These are phyloP conservation scores for Zoysia pacifica DNA, from an alignment of 176 grass and related monocot genomes.

Conservation along the genomic window DNA sequence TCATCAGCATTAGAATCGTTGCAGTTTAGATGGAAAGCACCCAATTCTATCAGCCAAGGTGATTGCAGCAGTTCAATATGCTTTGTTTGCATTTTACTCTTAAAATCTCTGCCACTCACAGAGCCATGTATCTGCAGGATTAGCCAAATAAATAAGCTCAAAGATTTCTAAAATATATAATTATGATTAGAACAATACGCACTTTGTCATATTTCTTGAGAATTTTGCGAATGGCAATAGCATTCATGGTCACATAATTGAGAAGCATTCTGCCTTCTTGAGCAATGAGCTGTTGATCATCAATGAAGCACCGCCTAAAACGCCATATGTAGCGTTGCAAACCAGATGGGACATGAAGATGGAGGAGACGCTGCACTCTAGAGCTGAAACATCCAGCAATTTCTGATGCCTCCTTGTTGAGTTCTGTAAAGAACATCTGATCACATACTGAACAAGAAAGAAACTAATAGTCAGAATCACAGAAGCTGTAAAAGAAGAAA, in stretches of 20 bases:
- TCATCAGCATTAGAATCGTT: slow-evolving; percentile 42
- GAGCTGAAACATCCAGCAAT: slow-evolving; percentile 84
- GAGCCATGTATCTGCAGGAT: slow-evolving; percentile 67
- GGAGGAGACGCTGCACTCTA: slow-evolving; percentile 66
- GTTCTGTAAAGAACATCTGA: slow-evolving; percentile 78
- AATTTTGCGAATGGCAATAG: slow-evolving; percentile 78
- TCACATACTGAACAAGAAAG: slow-evolving; percentile 57
- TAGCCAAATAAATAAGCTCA: slow-evolving; percentile 11
- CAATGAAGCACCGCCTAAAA: slow-evolving; percentile 62
- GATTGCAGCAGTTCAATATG: slow-evolving; percentile 74
- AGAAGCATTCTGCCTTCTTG: slow-evolving; percentile 76
- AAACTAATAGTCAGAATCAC: slow-evolving; percentile 27
- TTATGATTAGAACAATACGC: neutral
- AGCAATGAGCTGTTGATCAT: slow-evolving; percentile 82
- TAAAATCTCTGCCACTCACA: slow-evolving; percentile 74
- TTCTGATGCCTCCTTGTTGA: slow-evolving; percentile 69
- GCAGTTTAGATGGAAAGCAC: slow-evolving; percentile 77
- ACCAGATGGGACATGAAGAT: slow-evolving; percentile 75
- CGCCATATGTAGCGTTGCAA: slow-evolving; percentile 61
- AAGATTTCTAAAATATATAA: neutral
- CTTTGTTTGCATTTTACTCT: slow-evolving; percentile 57
- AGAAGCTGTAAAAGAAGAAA: neutral
- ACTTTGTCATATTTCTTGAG: slow-evolving; percentile 87
- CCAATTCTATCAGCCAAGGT: slow-evolving; percentile 76
- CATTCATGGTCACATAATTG: slow-evolving; percentile 83